phyloP scores from a whole-genome alignment of 805 yeast genomes.

The Lachancea kluyveri region DNA sequence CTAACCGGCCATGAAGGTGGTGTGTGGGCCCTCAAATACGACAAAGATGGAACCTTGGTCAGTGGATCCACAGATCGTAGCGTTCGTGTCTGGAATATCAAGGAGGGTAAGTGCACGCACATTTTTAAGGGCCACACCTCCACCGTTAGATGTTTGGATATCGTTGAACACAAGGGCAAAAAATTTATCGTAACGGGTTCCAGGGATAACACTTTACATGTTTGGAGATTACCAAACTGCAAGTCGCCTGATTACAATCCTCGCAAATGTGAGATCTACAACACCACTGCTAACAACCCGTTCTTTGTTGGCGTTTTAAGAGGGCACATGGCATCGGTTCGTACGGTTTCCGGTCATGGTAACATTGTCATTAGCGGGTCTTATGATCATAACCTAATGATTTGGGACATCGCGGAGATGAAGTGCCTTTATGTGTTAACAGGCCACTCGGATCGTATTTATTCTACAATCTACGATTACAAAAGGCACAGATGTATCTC shows the following conservation, averaged over 20 bases:
- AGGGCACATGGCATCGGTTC: conserved; percentile 76
- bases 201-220: conserved; percentile 74
- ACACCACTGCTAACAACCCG: conserved; percentile 41
- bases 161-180: conserved; percentile 56
- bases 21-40: conserved; percentile 96
- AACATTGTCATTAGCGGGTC: conserved; percentile 83
- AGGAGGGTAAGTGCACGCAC: conserved; percentile 82
- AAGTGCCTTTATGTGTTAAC: conserved; percentile 64
- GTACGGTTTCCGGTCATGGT: conserved; percentile 84
- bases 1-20: conserved; percentile 94
- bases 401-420: conserved; percentile 81
- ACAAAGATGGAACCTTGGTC: conserved; percentile 61
- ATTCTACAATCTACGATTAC: conserved; percentile 79
- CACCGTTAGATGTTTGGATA: conserved; percentile 87
- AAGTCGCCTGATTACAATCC: conserved; percentile 27
- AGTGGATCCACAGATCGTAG: conserved; percentile 94
- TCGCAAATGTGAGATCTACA: conserved; percentile 28
- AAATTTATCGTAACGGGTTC: conserved; percentile 85
- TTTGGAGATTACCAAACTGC: conserved; percentile 72
- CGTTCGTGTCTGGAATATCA: conserved; percentile 88
- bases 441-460: conserved; percentile 85
- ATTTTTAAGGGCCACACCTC: conserved; percentile 88
- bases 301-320: conserved; percentile 60
- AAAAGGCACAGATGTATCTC: conserved; percentile 76
- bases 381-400: conserved; percentile 83